Evolutionary conservation across 352 stramenopile species (phyloP), one percentile per base, ranked within the genome.

Genomic region (Globisporangium emineosum): DNA sequence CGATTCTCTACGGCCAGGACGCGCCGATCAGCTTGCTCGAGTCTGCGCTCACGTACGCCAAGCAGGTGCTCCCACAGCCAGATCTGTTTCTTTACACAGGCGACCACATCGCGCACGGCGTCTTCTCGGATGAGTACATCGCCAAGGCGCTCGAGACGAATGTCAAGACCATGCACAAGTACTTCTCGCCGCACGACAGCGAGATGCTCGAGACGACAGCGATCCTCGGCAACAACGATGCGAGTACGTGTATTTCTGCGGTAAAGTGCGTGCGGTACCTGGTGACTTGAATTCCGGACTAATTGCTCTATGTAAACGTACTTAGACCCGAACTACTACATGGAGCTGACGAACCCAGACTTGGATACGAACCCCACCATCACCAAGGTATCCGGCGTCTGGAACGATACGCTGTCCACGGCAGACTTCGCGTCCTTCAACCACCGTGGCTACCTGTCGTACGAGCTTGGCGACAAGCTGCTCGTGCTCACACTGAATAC

Each of bases 81-180:
- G 78, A 93, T 27, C 52, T 94, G 21, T 81, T 96, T 52, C 62
- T 96, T 33, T 93, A 91, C 67, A 94, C 88, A 27, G 88, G 88
- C n/a, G 88, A 96, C 64, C 77, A 90, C 66, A 81, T 76, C 3
- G 81, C 72, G 13, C 88, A 96, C 64, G 81, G 81, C 1, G 8
- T 76, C 0, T 87, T 83, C 60, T 78, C 73, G 17, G 81, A 90
- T 64, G 70, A 75, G 30, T 91, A 82, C 63, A 66, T 94, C 50
- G 70, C 79, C 3, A 70, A 77, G 33, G 79, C 75, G 1, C 76
- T 96, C 32, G 72, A 87, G 69, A 77, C 64, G 17, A 92, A 92
- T 50, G 78, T 96, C 13, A 62, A 72, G 17, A 73, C 67, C 5
- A 78, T 96, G 37, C 76, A 93, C 63, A 85, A 80, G 40, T 90